A percentile compares a stretch with the other conserved stretches of the same genome.
phyloP scores from a whole-genome alignment of 805 yeast genomes.

The Starmera amethionina region DNA sequence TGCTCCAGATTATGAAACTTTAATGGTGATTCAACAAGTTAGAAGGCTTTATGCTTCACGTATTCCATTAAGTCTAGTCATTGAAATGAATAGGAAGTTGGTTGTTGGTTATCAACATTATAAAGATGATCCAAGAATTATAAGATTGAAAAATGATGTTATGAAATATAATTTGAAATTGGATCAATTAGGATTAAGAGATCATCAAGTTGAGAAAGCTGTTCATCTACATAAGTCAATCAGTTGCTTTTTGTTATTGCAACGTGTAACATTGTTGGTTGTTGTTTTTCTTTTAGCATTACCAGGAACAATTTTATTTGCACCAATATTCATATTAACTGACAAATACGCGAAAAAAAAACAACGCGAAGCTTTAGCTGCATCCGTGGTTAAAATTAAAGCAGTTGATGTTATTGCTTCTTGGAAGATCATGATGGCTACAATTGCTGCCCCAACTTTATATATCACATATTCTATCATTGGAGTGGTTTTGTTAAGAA shows the following conservation, averaged over 20 bases:
- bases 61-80: conserved; percentile 67
- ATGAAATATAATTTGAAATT: conserved; percentile 58
- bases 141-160: conserved; percentile 52
- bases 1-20: conserved; percentile 85
- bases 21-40: conserved; percentile 92
- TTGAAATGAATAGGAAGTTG: conserved; percentile 83
- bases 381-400: conserved; percentile 81
- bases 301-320: conserved; percentile 78
- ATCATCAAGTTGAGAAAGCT: conserved; percentile 58
- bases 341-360: conserved; percentile 60
- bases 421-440: conserved; percentile 84
- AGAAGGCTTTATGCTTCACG: conserved; percentile 69
- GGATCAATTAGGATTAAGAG: conserved; percentile 52
- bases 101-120: conserved; percentile 74
- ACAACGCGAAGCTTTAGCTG: conserved; percentile 73
- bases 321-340: conserved; percentile 77
- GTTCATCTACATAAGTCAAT: conserved; percentile 34
- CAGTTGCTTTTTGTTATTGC: conserved; percentile 37
- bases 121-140: conserved; percentile 63
- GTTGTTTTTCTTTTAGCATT: conserved; percentile 52
- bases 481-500: conserved; percentile 27
- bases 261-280: conserved; percentile 42
- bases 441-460: conserved; percentile 77
- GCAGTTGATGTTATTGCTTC: conserved; percentile 91
- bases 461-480: conserved; percentile 64